Conservation (phyloP, 306 rosid species). For the Pachyrhizus erosus region DNA sequence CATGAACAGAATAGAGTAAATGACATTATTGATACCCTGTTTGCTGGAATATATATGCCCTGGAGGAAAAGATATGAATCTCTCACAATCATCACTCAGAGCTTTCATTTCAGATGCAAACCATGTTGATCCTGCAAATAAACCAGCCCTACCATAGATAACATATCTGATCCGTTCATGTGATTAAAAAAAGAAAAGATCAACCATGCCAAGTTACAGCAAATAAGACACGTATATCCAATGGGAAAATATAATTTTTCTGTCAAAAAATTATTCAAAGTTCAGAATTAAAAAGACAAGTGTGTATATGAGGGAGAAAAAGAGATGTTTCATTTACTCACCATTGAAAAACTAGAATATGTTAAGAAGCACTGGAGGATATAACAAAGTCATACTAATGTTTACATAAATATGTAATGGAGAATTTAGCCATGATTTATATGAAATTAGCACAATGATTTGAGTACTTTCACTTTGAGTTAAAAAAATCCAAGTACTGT, state of each 20-base stretch:
- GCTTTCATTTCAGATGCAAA: slow-evolving; percentile 99
- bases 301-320: background rate
- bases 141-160: slow-evolving; percentile 32
- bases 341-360: slow-evolving; percentile 24
- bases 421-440: slow-evolving; percentile 19
- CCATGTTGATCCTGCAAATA: slow-evolving; percentile 87
- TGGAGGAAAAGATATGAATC: slow-evolving; percentile 86
- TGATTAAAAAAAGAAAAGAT: slow-evolving; percentile 26
- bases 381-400: background rate
- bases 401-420: background rate
- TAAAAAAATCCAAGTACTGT: background rate
- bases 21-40: slow-evolving; percentile 60
- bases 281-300: background rate
- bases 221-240: background rate
- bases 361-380: slow-evolving; percentile 25
- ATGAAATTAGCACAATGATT: background rate
- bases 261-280: background rate
- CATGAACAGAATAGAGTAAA: slow-evolving; percentile 30
- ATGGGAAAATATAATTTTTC: slow-evolving; percentile 2
- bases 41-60: slow-evolving; percentile 98
- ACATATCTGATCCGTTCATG: slow-evolving; percentile 7
- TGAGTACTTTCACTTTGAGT: slow-evolving; percentile 3
- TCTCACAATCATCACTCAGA: slow-evolving; percentile 93
- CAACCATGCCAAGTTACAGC: slow-evolving; percentile 3
- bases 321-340: slow-evolving; percentile 32